Conservation (phyloP, 1,139 yeast species). For the Magnusiomyces suaveolens region DNA sequence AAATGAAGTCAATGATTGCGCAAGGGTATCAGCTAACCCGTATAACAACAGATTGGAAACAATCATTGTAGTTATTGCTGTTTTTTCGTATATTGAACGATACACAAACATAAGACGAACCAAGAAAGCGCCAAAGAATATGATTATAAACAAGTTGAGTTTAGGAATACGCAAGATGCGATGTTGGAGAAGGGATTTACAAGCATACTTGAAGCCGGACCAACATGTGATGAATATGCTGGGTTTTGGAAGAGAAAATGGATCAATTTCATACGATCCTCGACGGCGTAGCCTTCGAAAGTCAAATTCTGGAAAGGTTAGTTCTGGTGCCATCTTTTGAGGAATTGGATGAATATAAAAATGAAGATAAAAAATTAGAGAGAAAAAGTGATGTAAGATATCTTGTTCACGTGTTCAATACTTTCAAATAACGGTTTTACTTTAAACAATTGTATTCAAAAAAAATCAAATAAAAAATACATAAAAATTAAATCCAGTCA, state of each 20-base stretch:
- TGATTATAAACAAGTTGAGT: conserved; percentile 30
- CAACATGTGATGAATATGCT: background rate
- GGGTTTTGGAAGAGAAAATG: background rate
- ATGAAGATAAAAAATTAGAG: background rate
- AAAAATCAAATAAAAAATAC: background rate
- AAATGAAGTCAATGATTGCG: conserved; percentile 52
- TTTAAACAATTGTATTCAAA: background rate
- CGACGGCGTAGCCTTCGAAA: background rate
- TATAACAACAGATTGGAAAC: conserved; percentile 73
- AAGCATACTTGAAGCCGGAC: background rate
- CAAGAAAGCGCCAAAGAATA: conserved; percentile 26
- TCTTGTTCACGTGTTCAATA: background rate
- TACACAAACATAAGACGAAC: conserved; percentile 30
- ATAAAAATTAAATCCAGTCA: conserved; percentile 1
- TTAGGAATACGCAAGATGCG: conserved; percentile 29
- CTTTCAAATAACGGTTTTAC: background rate
- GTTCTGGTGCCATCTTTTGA: background rate
- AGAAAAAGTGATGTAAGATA: background rate
- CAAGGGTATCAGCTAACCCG: conserved; percentile 84
- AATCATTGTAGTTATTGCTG: conserved; percentile 66
- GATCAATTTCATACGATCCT: conserved; percentile 1
- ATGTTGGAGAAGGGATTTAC: conserved; percentile 11
- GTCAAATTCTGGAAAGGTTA: too few relatives aligned
- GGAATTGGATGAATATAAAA: background rate
- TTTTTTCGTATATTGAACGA: conserved; percentile 48